Conservation (phyloP, 73 alveolate genomes). For the Effrenium voratum region DNA sequence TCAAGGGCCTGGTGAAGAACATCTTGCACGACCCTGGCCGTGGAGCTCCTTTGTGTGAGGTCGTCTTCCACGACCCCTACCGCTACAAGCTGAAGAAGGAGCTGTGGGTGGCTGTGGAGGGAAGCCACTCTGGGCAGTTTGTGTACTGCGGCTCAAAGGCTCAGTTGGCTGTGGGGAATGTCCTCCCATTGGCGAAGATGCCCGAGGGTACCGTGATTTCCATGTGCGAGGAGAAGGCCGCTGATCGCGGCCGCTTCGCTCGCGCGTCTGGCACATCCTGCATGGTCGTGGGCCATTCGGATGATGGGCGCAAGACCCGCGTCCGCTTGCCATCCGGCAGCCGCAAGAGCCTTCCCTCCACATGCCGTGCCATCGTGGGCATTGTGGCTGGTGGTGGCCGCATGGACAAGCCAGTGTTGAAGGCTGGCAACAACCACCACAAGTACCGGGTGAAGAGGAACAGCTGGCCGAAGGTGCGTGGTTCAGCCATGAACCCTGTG, state of each 20-base stretch:
- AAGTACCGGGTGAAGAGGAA: constrained; percentile 98
- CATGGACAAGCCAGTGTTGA: constrained; percentile 98
- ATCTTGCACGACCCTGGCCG: constrained; percentile 99
- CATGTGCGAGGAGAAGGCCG: constrained; percentile 97
- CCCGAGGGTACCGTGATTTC: constrained; percentile 99
- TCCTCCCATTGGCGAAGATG: constrained; percentile 97
- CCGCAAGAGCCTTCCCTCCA: constrained; percentile 96
- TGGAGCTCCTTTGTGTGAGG: constrained; percentile 99
- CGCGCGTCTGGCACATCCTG: constrained; percentile 98
- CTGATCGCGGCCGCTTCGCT: constrained; percentile 98
- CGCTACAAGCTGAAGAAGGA: constrained; percentile 97
- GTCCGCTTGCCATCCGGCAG: constrained; percentile 98
- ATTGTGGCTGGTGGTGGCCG: constrained; percentile 99
- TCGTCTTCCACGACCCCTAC: constrained; percentile 98
- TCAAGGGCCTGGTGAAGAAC: constrained; percentile 94
- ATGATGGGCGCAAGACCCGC: constrained; percentile 96
- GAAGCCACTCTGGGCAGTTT: constrained; percentile 98
- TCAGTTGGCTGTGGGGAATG: constrained; percentile 98
- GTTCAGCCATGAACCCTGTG: constrained; percentile 99
- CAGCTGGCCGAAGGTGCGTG: constrained; percentile 99
- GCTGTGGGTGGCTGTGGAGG: constrained; percentile 98
- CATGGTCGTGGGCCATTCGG: constrained; percentile 98
- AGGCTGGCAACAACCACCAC: constrained; percentile 98
- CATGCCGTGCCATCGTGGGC: constrained; percentile 99
- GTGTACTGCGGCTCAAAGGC: constrained; percentile 98